Evolutionary conservation across 371 early-diverging fungal species (phyloP).

Genomic region (Mycotypha africana): DNA sequence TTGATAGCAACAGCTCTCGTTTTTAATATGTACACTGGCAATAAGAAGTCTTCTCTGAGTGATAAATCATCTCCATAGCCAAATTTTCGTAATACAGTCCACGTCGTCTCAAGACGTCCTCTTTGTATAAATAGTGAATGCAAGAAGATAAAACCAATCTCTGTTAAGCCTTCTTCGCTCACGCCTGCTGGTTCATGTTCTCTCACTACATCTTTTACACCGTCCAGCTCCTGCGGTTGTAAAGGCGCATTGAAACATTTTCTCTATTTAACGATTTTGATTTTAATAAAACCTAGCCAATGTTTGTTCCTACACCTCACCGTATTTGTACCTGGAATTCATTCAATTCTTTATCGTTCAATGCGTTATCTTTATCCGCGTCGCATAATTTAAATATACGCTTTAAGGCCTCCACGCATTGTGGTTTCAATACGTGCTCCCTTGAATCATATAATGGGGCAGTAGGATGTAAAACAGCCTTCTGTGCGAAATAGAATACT

Average conservation of each 20-base stretch:
- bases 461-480: slow-evolving; percentile 95
- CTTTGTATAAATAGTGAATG: slow-evolving; percentile 94
- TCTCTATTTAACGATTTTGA: too few species aligned
- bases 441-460: slow-evolving; percentile 93
- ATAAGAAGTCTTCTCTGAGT: slow-evolving; percentile 83
- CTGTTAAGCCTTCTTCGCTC: slow-evolving; percentile 76
- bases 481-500: slow-evolving; percentile 98
- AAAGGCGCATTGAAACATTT: slow-evolving; percentile 94
- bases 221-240: slow-evolving; percentile 90
- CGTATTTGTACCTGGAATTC: slow-evolving; percentile 80
- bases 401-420: slow-evolving; percentile 84
- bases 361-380: slow-evolving; percentile 82
- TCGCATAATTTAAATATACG: slow-evolving; percentile 95
- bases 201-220: slow-evolving; percentile 88
- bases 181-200: slow-evolving; percentile 89
- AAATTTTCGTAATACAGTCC: slow-evolving; percentile 93
- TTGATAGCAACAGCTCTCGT: too few species aligned
- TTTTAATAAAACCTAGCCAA: too few species aligned
- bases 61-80: slow-evolving; percentile 93
- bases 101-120: slow-evolving; percentile 95
- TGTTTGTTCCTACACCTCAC: too few species aligned
- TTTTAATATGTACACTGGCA: slow-evolving; percentile 57
- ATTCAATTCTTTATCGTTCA: slow-evolving; percentile 92
- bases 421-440: slow-evolving; percentile 88
- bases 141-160: slow-evolving; percentile 85